Base-by-base conservation (phyloP, 1,139 yeast genomes). In the Candida freyschussii region DNA sequence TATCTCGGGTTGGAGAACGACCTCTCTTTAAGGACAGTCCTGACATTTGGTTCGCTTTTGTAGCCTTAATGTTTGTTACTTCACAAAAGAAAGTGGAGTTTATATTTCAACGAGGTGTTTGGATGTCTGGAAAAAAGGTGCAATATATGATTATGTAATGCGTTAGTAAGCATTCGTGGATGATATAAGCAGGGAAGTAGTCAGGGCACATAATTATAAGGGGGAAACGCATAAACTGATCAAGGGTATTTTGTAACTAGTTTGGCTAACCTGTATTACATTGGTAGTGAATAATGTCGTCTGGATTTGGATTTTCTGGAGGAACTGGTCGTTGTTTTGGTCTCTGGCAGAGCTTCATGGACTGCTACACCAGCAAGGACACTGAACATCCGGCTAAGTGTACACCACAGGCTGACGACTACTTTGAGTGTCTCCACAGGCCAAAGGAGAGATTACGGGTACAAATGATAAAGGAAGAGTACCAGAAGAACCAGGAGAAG, bases 381-480 rank as follows among this genome's bases (percentile, higher is more conserved):
- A 63, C 68, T 5, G 49, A 53, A 24, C 55, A 55, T 34, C 58
- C 59, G 15, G 29, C 39, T 3, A 44, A 62, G 38, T 69, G 74
- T 52, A 52, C 50, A 27, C 62, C 64, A 17, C 52, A 55, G 32
- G 62, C 63, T 21, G 71, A 62, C 33, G 75, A 69, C 49, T 69
- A 68, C 55, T 53, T 59, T 33, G 75, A 69, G 52, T 69, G 75
- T 44, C 58, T 69, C 29, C 71, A 65, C 48, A 74, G 68, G 51
- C 53, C 53, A 20, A 66, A 67, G 50, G 75, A 66, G 53, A 59
- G 47, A 36, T 38, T 40, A 16, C 41, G 54, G 32, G 40, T 41
- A 12, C 24, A 35, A 9, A 25, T 40, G 22, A 45, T 57, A 26
- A 50, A 51, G 34, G 41, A 41, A 8, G 55, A 54, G 42, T 44